phyloP scores from a whole-genome alignment of 2,329 filamentous ascomycete genomes.

The Colletotrichum incanum region DNA sequence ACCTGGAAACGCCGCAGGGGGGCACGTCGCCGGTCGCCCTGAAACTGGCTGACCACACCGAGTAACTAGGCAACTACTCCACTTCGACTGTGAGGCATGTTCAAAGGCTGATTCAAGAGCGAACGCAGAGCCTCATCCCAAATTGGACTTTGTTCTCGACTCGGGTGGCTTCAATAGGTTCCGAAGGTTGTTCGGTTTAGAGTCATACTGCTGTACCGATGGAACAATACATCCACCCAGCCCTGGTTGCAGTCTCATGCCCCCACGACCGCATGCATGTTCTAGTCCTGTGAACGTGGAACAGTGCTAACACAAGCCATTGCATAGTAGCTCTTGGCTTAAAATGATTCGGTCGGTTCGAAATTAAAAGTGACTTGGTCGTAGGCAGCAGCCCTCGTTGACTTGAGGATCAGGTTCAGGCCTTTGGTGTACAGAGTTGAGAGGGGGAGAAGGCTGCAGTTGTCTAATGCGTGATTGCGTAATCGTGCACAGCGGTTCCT shows the following conservation, averaged over 20 bases:
- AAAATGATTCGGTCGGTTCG: not conserved
- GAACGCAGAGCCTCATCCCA: conserved; percentile 1
- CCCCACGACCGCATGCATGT: not conserved
- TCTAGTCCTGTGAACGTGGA: not conserved
- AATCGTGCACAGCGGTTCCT: not conserved
- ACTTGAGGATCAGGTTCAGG: not conserved
- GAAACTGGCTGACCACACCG: not conserved
- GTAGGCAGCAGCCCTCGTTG: conserved; percentile 9
- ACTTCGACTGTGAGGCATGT: conserved; percentile 3
- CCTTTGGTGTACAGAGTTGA: not conserved
- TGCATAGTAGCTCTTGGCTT: too few relatives aligned
- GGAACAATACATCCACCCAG: conserved; percentile 7
- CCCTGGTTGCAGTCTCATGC: not conserved
- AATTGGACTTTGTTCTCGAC: not conserved
- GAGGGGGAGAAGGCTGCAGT: not conserved
- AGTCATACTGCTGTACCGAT: conserved; percentile 5
- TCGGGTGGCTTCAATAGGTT: not conserved
- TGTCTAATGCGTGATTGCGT: conserved; percentile 13
- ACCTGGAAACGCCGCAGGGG: not conserved
- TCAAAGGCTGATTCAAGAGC: not conserved
- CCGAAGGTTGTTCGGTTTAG: not conserved
- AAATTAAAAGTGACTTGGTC: not conserved
- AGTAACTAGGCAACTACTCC: conserved; percentile 14
- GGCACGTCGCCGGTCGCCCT: not conserved
- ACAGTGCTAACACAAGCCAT: not conserved